Percentiles rank a stretch among this genome's conserved stretches.
Conservation (phyloP, 495 filamentous ascomycete genomes). For the Lophiotrema nucula region DNA sequence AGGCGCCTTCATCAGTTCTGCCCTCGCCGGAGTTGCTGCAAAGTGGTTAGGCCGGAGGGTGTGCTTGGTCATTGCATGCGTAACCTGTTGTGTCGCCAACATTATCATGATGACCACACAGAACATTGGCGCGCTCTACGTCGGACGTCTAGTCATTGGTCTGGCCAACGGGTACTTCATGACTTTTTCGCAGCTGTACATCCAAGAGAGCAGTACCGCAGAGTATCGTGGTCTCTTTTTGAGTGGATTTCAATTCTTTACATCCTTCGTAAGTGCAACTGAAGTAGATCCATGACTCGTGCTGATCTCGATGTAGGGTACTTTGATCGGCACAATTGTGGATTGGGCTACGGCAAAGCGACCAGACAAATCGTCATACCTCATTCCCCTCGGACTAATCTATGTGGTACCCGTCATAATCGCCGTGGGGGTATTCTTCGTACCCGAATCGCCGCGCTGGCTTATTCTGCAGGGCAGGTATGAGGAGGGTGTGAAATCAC, state of each 20-base stretch:
- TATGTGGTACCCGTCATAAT: slow-evolving; percentile 57
- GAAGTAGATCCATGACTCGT: not conserved
- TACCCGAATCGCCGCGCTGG: slow-evolving; percentile 66
- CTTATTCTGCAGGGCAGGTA: slow-evolving; percentile 52
- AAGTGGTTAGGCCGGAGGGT: slow-evolving; percentile 42
- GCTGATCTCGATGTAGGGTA: slow-evolving; percentile 30
- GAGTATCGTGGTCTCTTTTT: slow-evolving; percentile 27
- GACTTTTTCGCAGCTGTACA: slow-evolving; percentile 30
- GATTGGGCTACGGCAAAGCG: slow-evolving; percentile 59
- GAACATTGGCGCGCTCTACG: slow-evolving; percentile 22
- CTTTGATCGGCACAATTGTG: slow-evolving; percentile 61
- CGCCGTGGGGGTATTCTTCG: slow-evolving; percentile 53
- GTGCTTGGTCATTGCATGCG: slow-evolving; percentile 16
- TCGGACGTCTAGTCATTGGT: slow-evolving; percentile 29
- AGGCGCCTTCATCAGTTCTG: slow-evolving; percentile 59
- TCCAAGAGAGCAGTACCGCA: slow-evolving; percentile 28
- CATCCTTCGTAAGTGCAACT: slow-evolving; percentile 20
- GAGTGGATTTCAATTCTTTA: slow-evolving; percentile 31
- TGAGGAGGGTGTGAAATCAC: slow-evolving; percentile 51
- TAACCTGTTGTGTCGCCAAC: slow-evolving; percentile 27
- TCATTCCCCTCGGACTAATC: slow-evolving; percentile 60
- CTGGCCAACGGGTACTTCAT: slow-evolving; percentile 32
- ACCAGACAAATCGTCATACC: slow-evolving; percentile 51
- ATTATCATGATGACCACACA: slow-evolving; percentile 35
- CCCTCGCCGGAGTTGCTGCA: slow-evolving; percentile 46